Percentiles rank a stretch among this genome's conserved stretches.
These are phyloP conservation scores for Yarrowia sp. DNA, from an alignment of 805 yeast genomes.

Conservation along the genomic window DNA sequence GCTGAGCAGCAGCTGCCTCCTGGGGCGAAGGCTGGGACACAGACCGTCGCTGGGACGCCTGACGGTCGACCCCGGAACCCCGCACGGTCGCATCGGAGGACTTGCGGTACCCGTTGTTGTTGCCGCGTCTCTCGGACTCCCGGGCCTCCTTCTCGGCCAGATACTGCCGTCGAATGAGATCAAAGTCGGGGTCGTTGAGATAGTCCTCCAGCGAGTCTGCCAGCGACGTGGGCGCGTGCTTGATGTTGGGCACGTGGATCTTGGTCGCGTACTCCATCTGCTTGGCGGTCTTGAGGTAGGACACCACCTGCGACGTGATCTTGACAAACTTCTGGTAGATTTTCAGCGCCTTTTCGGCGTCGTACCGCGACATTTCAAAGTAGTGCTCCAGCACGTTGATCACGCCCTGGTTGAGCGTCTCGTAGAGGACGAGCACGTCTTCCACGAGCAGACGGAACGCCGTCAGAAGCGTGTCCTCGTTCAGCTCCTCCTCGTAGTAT, in stretches of 20 bases:
- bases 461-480: constrained; percentile 81
- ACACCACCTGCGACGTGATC: constrained; percentile 85
- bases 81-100: constrained; percentile 23
- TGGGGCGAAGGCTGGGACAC: constrained; percentile 43
- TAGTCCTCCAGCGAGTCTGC: constrained; percentile 88
- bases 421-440: constrained; percentile 85
- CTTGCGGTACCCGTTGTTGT: constrained; percentile 13
- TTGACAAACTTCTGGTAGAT: constrained; percentile 86
- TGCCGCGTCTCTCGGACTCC: constrained; percentile 39
- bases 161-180: constrained; percentile 76
- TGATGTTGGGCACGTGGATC: constrained; percentile 91
- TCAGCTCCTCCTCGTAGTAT: constrained; percentile 76
- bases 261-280: constrained; percentile 86
- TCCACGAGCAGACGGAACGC: constrained; percentile 89
- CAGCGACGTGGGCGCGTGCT: constrained; percentile 95
- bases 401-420: constrained; percentile 93
- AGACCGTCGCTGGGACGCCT: constrained; percentile 40
- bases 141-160: constrained; percentile 67
- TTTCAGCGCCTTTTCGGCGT: constrained; percentile 85
- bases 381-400: constrained; percentile 92
- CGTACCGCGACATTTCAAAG: constrained; percentile 86
- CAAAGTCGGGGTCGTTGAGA: constrained; percentile 84
- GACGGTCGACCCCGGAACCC: constrained; percentile 10
- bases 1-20: constrained; percentile 43
- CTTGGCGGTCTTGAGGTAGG: constrained; percentile 86